Evolutionary conservation across 306 rosid genomes (phyloP), one percentile per base, ranked within the genome.

Genomic region (Medicago lupulina): DNA sequence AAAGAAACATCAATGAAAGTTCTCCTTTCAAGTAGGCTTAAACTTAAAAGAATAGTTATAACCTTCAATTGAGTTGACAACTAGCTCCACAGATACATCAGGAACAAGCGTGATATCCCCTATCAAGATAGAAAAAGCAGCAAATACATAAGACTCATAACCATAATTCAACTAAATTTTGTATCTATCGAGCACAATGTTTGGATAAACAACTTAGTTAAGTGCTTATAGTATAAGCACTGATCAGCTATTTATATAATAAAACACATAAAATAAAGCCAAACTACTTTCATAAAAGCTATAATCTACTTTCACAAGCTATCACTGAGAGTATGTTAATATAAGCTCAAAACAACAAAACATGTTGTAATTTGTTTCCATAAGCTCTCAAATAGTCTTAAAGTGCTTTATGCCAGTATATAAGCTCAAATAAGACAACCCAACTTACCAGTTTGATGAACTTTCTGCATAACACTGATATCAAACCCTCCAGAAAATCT

Each of bases 401-500:
- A 13, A n/a, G 57, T 50, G 19, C 11, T 50, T 34, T 50, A 50
- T 50, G 21, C 1, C 4, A 16, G 9, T 49, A 46, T 4, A 46
- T 46, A 46, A 46, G 7, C 51, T 13, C 61, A 54, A 17, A 17
- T 54, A 54, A 54, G 60, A 9, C 60, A 54, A 54, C 23, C 13
- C 60, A 54, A 54, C 86, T 43, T 86, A 95, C 99, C 99, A 67
- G 92, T 89, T 75, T 83, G 69, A 71, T 96, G 99, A 89, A 92
- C 88, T 83, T 79, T 89, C 88, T 82, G 89, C 73, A 96, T 89
- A 78, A 96, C 96, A 84, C 86, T 90, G 80, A 96, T 96, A 72
- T 96, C 99, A 74, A 96, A 92, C 8, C 99, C 99, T 66, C 91
- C 99, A 15, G 93, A 96, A 81, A 96, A 96, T 80, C 83, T 86